Percentiles rank a stretch among this genome's conserved stretches.
phyloP scores from a whole-genome alignment of 805 yeast species.

The Candida argentea region DNA sequence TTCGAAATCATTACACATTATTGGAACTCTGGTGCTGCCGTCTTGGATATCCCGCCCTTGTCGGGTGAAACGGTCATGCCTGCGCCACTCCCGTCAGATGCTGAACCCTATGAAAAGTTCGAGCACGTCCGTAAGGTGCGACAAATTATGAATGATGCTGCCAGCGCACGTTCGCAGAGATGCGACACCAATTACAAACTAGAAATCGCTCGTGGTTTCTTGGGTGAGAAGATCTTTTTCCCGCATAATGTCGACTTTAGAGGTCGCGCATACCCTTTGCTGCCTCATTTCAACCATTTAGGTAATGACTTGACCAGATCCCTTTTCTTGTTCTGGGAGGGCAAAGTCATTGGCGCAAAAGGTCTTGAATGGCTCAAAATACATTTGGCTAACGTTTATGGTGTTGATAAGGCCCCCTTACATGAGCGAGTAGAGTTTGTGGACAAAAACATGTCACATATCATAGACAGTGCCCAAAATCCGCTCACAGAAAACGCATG shows the following conservation, averaged over 20 bases:
- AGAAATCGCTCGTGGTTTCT: constrained; percentile 88
- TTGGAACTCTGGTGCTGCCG: constrained; percentile 82
- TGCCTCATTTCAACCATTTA: constrained; percentile 73
- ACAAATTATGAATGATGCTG: constrained; percentile 46
- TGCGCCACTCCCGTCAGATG: constrained; percentile 44
- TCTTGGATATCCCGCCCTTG: constrained; percentile 56
- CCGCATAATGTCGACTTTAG: constrained; percentile 78
- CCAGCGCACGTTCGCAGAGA: constrained; percentile 70
- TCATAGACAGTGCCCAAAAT: constrained; percentile 48
- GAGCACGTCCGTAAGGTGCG: constrained; percentile 61
- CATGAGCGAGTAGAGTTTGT: constrained; percentile 51
- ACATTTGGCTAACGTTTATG: constrained; percentile 64
- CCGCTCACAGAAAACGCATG: constrained; percentile 50
- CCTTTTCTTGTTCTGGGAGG: constrained; percentile 66
- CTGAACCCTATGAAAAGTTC: constrained; percentile 63
- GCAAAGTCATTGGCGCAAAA: constrained; percentile 50
- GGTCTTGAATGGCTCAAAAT: constrained; percentile 71
- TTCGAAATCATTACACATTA: constrained; percentile 60
- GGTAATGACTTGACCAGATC: constrained; percentile 75
- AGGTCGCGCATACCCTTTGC: constrained; percentile 76
- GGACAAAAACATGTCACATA: constrained; percentile 44
- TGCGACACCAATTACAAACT: constrained; percentile 90
- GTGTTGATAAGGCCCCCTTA: constrained; percentile 64
- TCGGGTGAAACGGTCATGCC: constrained; percentile 36
- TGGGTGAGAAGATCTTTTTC: constrained; percentile 65